Conservation (phyloP, 306 rosid genomes). For the Glycyrrhiza uralensis region DNA sequence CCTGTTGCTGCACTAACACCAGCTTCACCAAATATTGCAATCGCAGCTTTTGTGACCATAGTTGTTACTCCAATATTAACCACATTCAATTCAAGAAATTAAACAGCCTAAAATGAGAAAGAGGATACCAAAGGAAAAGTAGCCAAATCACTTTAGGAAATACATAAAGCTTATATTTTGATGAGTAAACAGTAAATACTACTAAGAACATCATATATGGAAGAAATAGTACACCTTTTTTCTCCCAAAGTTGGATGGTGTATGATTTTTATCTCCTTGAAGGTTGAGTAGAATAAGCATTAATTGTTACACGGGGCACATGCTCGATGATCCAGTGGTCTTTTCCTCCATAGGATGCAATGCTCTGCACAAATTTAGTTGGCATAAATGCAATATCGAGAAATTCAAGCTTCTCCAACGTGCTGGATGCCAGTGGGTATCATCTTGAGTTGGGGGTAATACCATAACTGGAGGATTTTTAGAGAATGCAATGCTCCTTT, state of each 20-base stretch:
- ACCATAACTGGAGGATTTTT: background rate
- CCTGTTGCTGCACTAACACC: background rate
- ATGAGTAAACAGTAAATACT: no score
- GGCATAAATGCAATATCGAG: background rate
- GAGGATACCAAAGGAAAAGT: no score
- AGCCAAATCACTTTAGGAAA: no score
- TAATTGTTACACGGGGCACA: background rate
- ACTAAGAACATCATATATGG: no score
- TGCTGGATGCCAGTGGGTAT: background rate
- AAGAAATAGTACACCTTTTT: no score
- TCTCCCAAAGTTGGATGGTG: no score
- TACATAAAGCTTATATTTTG: no score
- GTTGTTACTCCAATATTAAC: background rate
- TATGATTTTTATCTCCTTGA: no score
- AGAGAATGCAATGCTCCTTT: background rate
- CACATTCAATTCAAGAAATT: background rate
- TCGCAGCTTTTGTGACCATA: background rate
- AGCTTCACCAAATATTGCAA: background rate
- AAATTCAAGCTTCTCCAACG: background rate
- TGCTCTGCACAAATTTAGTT: background rate
- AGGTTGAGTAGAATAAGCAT: no score
- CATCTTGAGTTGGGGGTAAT: background rate
- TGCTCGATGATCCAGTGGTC: background rate
- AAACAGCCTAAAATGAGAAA: background rate
- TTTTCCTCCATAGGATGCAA: background rate